A percentile compares a stretch with the other conserved stretches of the same genome.
phyloP scores from a whole-genome alignment of 805 yeast species.

The Kazachstania africana region DNA sequence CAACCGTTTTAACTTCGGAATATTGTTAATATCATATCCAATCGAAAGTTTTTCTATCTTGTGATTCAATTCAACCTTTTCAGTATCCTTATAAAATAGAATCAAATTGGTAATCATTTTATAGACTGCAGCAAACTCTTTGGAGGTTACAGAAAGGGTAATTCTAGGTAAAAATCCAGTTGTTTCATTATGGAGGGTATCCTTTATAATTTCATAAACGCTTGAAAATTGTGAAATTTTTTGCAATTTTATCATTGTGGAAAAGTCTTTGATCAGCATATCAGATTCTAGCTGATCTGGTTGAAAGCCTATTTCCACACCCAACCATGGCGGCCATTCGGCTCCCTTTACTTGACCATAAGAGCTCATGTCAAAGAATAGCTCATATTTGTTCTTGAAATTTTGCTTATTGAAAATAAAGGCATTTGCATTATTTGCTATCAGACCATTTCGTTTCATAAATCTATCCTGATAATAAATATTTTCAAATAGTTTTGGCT shows the following conservation, averaged over 20 bases:
- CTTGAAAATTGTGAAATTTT: conserved; percentile 36
- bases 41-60: conserved; percentile 54
- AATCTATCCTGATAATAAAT: conserved; percentile 35
- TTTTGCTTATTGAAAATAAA: conserved; percentile 51
- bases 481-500: conserved; percentile 33
- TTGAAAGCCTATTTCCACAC: conserved; percentile 55
- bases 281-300: conserved; percentile 35
- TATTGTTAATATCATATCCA: conserved; percentile 58
- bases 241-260: conserved; percentile 51
- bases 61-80: conserved; percentile 42
- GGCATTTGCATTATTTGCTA: conserved; percentile 60
- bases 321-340: conserved; percentile 88
- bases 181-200: conserved; percentile 32
- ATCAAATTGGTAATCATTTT: conserved; percentile 51
- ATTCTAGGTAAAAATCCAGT: conserved; percentile 61
- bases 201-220: conserved; percentile 18
- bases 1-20: conserved; percentile 35
- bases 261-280: conserved; percentile 51
- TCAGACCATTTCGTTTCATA: conserved; percentile 59
- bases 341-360: conserved; percentile 44
- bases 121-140: conserved; percentile 58
- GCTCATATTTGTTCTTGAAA: conserved; percentile 29
- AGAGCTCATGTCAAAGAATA: conserved; percentile 34
- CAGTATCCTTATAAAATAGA: conserved; percentile 59
- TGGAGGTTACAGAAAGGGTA: conserved; percentile 55